phyloP scores from a whole-genome alignment of 108 stramenopile species.

The Parietichytrium sp. region DNA sequence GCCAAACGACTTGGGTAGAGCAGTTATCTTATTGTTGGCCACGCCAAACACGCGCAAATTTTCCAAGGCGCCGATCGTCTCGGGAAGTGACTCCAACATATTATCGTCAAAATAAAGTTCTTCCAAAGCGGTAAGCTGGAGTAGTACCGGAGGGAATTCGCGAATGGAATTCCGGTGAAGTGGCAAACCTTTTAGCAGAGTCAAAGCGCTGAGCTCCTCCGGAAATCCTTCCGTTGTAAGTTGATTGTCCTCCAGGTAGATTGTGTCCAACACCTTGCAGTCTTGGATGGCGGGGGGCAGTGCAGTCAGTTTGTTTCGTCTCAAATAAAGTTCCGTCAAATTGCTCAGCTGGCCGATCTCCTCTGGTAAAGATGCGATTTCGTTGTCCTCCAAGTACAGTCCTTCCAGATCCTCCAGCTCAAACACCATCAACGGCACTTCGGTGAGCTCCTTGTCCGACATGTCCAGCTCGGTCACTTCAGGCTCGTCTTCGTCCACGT shows the following conservation, averaged over 20 bases:
- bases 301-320: neutral
- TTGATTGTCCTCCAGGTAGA: constrained; percentile 28
- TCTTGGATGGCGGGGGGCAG: neutral
- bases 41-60: neutral
- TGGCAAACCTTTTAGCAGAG: neutral
- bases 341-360: neutral
- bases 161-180: constrained; percentile 10
- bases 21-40: neutral
- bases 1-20: constrained; percentile 11
- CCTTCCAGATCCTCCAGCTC: neutral
- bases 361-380: neutral
- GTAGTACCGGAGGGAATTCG: neutral
- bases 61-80: neutral
- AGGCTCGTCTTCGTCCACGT: constrained; percentile 25
- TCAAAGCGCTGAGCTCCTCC: neutral
- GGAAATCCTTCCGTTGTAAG: neutral
- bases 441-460: neutral
- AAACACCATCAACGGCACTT: neutral
- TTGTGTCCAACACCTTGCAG: neutral
- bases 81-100: neutral
- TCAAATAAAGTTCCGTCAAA: neutral
- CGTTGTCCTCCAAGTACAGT: constrained; percentile 23
- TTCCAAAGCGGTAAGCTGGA: neutral
- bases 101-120: constrained; percentile 33
- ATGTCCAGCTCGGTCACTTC: constrained; percentile 30